Evolutionary conservation across 2,329 filamentous ascomycete species (phyloP).

Genomic region (Mycocentrospora acerina): DNA sequence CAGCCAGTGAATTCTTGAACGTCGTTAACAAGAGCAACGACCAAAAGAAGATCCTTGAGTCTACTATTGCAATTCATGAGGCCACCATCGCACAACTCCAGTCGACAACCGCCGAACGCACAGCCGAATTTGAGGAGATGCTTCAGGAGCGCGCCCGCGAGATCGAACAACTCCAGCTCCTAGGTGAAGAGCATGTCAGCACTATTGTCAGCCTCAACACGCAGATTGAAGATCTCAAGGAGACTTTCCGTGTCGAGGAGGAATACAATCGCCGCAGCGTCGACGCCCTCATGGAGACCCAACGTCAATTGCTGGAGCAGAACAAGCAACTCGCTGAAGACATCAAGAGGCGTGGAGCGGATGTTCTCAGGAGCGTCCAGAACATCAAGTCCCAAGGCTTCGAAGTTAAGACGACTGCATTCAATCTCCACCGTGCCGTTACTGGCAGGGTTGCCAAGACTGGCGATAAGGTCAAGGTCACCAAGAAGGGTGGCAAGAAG

Average conservation of each 20-base stretch:
- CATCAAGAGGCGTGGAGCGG: slow-evolving; percentile 30
- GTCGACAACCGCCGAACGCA: slow-evolving; percentile 21
- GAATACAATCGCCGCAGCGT: slow-evolving; percentile 35
- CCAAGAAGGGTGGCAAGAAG: slow-evolving; percentile 33
- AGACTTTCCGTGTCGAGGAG: slow-evolving; percentile 27
- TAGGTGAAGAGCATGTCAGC: slow-evolving; percentile 36
- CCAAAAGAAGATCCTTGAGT: slow-evolving; percentile 39
- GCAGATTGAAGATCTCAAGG: slow-evolving; percentile 36
- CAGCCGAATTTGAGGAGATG: slow-evolving; percentile 24
- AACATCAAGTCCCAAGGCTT: slow-evolving; percentile 39
- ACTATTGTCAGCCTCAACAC: slow-evolving; percentile 34
- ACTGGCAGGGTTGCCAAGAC: slow-evolving; percentile 34
- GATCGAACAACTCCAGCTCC: slow-evolving; percentile 36
- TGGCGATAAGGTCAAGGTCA: slow-evolving; percentile 34
- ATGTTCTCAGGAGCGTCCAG: slow-evolving; percentile 30
- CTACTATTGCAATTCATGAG: slow-evolving; percentile 41
- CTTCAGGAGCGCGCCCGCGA: slow-evolving; percentile 30
- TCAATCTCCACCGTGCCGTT: slow-evolving; percentile 29
- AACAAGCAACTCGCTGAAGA: slow-evolving; percentile 31
- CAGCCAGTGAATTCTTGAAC: slow-evolving; percentile 33
- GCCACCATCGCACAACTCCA: slow-evolving; percentile 42
- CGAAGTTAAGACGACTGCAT: slow-evolving; percentile 26
- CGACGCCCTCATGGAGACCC: slow-evolving; percentile 28
- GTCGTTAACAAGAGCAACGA: slow-evolving; percentile 27
- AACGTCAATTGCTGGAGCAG: slow-evolving; percentile 30